Conservation (phyloP, 2,329 filamentous ascomycete genomes). For the Amauroascus niger region DNA sequence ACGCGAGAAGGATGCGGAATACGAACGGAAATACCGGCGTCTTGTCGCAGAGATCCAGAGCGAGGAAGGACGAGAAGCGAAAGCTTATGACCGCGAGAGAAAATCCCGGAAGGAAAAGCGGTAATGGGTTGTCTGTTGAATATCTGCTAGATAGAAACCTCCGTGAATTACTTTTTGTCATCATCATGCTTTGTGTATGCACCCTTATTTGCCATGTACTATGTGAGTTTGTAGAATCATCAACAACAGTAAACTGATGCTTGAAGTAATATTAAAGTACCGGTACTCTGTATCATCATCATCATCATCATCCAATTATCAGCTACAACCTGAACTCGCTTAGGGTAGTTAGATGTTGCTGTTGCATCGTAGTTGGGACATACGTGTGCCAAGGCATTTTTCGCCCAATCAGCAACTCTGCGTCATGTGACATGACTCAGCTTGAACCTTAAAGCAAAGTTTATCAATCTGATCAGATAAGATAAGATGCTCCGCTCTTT, state of each 20-base stretch:
- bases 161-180: no score
- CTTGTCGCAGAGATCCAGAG: conserved; percentile 92
- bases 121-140: conserved; percentile 16
- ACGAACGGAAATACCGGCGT: conserved; percentile 92
- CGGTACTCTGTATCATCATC: no score
- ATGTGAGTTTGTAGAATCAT: no score
- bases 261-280: no score
- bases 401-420: background rate
- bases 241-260: no score
- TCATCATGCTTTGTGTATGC: no score
- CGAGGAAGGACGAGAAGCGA: conserved; percentile 77
- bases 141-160: background rate
- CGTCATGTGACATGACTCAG: background rate
- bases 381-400: background rate
- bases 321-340: no score
- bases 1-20: conserved; percentile 84
- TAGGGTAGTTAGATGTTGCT: no score
- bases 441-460: background rate
- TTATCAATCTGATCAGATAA: conserved; percentile 11
- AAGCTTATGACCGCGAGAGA: conserved; percentile 83
- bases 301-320: no score
- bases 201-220: no score
- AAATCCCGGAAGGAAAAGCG: conserved; percentile 59
- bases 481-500: conserved; percentile 4
- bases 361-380: no score